Conservation (phyloP, 164 flowering plant genomes). For the Magnolia changhungtana region DNA sequence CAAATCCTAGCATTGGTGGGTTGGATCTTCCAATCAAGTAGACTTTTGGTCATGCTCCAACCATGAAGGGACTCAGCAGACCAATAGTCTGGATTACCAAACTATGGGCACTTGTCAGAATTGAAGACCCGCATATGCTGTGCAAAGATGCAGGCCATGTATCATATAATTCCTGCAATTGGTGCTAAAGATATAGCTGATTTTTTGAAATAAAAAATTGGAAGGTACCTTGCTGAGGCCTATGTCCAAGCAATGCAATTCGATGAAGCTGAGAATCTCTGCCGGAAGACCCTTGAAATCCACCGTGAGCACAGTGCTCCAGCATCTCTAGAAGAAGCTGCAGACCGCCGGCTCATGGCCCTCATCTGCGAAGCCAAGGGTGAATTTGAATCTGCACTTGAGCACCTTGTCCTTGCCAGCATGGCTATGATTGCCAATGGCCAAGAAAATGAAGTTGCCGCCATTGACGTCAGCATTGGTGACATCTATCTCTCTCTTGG, state of each 20-base stretch:
- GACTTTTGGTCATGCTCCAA: background rate
- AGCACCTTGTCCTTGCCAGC: conserved; percentile 97
- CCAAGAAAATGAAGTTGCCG: conserved; percentile 86
- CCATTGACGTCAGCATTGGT: conserved; percentile 93
- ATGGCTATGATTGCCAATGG: conserved; percentile 95
- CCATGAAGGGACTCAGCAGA: background rate
- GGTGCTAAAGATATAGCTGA: background rate
- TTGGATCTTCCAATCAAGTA: background rate
- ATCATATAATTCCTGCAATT: background rate
- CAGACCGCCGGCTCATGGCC: conserved; percentile 95
- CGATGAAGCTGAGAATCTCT: conserved; percentile 79
- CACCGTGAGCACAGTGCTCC: conserved; percentile 90
- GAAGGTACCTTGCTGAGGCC: conserved; percentile 94
- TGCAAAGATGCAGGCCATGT: background rate
- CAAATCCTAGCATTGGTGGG: background rate
- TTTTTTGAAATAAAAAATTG: background rate
- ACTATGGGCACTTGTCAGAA: background rate
- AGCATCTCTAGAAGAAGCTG: conserved; percentile 96
- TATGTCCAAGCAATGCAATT: conserved; percentile 97
- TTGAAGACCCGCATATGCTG: background rate
- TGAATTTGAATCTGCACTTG: conserved; percentile 88
- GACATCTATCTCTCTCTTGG: conserved; percentile 77
- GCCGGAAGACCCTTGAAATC: conserved; percentile 88
- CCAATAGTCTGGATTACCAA: background rate
- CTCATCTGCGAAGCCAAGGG: conserved; percentile 91